Conservation (phyloP, 2,329 filamentous ascomycete species). For the Ophiostoma fasciatum region DNA sequence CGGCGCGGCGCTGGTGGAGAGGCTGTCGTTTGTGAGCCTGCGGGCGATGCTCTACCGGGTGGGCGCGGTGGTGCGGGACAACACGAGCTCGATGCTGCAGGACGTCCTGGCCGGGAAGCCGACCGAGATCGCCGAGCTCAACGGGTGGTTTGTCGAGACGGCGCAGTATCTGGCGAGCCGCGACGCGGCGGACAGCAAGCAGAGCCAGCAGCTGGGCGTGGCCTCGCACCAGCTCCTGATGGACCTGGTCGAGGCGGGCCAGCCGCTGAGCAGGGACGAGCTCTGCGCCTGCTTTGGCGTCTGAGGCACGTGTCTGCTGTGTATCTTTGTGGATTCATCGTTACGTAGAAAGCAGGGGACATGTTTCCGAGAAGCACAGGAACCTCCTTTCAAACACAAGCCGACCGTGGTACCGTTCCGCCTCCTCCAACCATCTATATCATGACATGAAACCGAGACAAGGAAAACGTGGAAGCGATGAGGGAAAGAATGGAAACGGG, state of each 20-base stretch:
- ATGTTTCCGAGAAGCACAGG: too few species aligned
- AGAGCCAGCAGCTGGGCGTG: slow-evolving; percentile 7
- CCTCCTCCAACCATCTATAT: too few species aligned
- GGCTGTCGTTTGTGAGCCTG: slow-evolving; percentile 30
- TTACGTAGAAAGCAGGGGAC: too few species aligned
- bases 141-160: slow-evolving; percentile 26
- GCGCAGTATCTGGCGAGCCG: slow-evolving; percentile 11
- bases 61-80: slow-evolving; percentile 33
- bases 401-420: too few species aligned
- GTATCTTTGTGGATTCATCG: too few species aligned
- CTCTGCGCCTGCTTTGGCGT: slow-evolving; percentile 10
- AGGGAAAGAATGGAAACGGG: too few species aligned
- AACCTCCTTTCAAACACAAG: too few species aligned
- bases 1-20: slow-evolving; percentile 11
- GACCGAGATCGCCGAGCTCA: slow-evolving; percentile 44
- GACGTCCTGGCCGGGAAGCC: slow-evolving; percentile 34
- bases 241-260: slow-evolving; percentile 13
- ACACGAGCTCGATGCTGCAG: slow-evolving; percentile 49
- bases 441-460: too few species aligned
- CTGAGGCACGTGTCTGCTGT: too few species aligned
- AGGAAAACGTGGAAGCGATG: background rate
- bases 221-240: slow-evolving; percentile 12
- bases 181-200: background rate
- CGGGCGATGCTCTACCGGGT: slow-evolving; percentile 30
- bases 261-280: slow-evolving; percentile 6